phyloP scores from a whole-genome alignment of 2,329 filamentous ascomycete genomes.

The Aspergillus versicolor region DNA sequence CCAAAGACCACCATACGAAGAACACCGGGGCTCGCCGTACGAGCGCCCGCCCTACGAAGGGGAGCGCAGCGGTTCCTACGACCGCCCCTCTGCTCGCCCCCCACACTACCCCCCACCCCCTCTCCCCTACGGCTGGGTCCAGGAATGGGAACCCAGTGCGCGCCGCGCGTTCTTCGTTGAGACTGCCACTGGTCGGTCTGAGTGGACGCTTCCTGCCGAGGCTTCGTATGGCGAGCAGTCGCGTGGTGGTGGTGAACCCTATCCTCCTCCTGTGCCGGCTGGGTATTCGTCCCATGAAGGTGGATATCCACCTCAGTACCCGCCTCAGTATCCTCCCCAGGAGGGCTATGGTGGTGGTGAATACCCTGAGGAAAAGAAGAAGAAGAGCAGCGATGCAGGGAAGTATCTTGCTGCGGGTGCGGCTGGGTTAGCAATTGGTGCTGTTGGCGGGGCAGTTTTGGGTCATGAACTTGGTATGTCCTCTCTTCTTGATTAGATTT shows the following conservation, averaged over 20 bases:
- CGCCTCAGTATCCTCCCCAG: neutral
- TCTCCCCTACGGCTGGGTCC: slow-evolving; percentile 61
- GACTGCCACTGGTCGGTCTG: slow-evolving; percentile 58
- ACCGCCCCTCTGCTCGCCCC: slow-evolving; percentile 26
- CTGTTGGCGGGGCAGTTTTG: slow-evolving; percentile 58
- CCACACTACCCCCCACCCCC: slow-evolving; percentile 47
- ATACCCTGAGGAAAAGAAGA: slow-evolving; percentile 25
- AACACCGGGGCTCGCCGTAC: slow-evolving; percentile 10
- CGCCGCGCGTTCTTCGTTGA: slow-evolving; percentile 68
- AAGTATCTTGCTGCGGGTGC: slow-evolving; percentile 57
- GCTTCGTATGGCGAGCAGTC: slow-evolving; percentile 12
- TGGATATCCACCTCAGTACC: neutral
- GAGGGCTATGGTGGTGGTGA: slow-evolving; percentile 4
- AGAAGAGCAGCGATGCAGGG: slow-evolving; percentile 49
- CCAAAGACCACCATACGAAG: slow-evolving; percentile 12
- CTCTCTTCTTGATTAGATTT: too few species aligned
- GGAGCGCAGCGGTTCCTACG: neutral
- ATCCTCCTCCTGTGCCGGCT: slow-evolving; percentile 20
- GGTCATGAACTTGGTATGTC: slow-evolving; percentile 57
- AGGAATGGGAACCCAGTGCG: slow-evolving; percentile 61
- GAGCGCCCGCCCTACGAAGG: slow-evolving; percentile 12
- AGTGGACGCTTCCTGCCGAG: slow-evolving; percentile 61
- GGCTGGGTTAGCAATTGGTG: slow-evolving; percentile 58
- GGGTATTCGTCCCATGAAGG: neutral
- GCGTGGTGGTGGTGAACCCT: slow-evolving; percentile 9